Percentiles rank a stretch among this genome's conserved stretches.
These are phyloP conservation scores for Nakazawaea peltata DNA, from an alignment of 805 yeast species.

Conservation along the genomic window DNA sequence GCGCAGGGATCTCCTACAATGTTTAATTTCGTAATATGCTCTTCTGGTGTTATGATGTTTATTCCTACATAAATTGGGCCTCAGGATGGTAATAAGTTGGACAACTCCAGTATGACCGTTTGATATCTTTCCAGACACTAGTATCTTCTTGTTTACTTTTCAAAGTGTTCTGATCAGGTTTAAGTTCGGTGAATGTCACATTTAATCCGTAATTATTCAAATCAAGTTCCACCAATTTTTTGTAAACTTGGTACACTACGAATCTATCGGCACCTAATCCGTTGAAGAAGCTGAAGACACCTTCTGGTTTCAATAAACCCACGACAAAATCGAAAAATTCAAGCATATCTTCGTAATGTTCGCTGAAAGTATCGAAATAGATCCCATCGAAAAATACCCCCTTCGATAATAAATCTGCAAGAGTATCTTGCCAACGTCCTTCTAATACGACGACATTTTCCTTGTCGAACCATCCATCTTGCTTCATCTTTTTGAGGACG, in stretches of 20 bases:
- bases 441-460: slow-evolving; percentile 64
- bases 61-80: slow-evolving; percentile 38
- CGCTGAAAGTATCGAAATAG: slow-evolving; percentile 90
- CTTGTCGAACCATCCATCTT: slow-evolving; percentile 79
- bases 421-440: slow-evolving; percentile 90
- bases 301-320: slow-evolving; percentile 75
- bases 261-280: slow-evolving; percentile 81
- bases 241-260: slow-evolving; percentile 77
- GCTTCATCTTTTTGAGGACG: slow-evolving; percentile 57
- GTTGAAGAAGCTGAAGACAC: slow-evolving; percentile 85
- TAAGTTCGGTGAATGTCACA: slow-evolving; percentile 44
- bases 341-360: slow-evolving; percentile 83
- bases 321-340: slow-evolving; percentile 76
- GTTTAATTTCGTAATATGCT: too few species aligned
- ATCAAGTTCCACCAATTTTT: slow-evolving; percentile 73
- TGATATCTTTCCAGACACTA: slow-evolving; percentile 57
- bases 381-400: slow-evolving; percentile 84
- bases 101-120: slow-evolving; percentile 62
- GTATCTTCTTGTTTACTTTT: slow-evolving; percentile 20
- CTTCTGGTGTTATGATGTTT: too few species aligned
- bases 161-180: slow-evolving; percentile 26
- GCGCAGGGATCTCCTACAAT: too few species aligned
- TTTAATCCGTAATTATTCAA: slow-evolving; percentile 69
- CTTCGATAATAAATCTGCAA: slow-evolving; percentile 54
- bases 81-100: slow-evolving; percentile 64